Conservation (phyloP, 495 filamentous ascomycete species). For the Xylaria sp. region DNA sequence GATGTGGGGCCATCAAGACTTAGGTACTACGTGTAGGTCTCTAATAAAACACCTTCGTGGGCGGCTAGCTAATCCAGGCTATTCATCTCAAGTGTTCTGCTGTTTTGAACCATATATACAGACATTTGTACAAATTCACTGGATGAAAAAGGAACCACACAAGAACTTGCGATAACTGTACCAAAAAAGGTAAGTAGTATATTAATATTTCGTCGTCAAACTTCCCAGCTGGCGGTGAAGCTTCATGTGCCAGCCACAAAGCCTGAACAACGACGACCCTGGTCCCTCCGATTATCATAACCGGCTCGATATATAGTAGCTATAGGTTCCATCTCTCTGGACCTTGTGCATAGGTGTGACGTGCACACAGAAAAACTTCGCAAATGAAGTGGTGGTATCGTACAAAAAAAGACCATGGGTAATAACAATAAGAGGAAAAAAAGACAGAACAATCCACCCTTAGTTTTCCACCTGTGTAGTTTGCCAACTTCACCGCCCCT, state of each 20-base stretch:
- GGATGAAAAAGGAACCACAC: background rate
- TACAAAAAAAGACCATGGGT: conserved; percentile 3
- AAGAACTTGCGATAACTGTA: background rate
- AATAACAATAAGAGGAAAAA: background rate
- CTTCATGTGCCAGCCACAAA: conserved; percentile 19
- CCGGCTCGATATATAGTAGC: background rate
- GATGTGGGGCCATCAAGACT: too few species aligned
- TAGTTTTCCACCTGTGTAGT: conserved; percentile 6
- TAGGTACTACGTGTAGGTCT: too few species aligned
- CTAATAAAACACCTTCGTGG: background rate
- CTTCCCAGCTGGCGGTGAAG: conserved; percentile 2
- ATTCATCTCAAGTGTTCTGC: background rate
- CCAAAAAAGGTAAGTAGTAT: background rate
- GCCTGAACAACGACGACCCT: conserved; percentile 7
- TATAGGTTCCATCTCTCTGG: conserved; percentile 7
- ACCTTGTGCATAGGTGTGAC: background rate
- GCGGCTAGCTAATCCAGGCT: background rate
- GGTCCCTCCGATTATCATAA: conserved; percentile 5
- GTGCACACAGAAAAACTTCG: background rate
- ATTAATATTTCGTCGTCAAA: background rate
- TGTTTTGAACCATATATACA: background rate
- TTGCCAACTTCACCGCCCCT: conserved; percentile 1
- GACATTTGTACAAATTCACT: background rate
- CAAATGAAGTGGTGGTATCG: conserved; percentile 16
- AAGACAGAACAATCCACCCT: conserved; percentile 4